Evolutionary conservation across 2,329 filamentous ascomycete species (phyloP).

Genomic region (Ophiocordyceps australis): DNA sequence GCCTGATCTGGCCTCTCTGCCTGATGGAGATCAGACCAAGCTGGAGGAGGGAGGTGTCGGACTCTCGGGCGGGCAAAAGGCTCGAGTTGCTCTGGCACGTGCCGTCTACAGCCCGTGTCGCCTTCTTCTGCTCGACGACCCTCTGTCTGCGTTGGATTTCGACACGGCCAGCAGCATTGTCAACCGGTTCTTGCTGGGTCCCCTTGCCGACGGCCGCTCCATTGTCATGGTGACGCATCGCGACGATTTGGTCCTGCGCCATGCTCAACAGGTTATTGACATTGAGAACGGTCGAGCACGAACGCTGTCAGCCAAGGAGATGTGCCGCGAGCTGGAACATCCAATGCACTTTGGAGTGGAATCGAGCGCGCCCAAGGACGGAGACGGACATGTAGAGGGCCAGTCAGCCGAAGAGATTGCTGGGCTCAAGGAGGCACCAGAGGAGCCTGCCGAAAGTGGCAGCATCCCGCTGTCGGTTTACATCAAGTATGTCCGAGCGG

Average conservation of each 20-base stretch:
- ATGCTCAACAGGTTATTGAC: slow-evolving; percentile 58
- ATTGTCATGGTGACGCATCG: slow-evolving; percentile 67
- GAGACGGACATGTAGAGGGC: slow-evolving; percentile 12
- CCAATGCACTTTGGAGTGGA: slow-evolving; percentile 13
- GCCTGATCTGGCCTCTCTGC: slow-evolving; percentile 36
- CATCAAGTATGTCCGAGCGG: slow-evolving; percentile 71
- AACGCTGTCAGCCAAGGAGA: slow-evolving; percentile 25
- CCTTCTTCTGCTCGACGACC: slow-evolving; percentile 42
- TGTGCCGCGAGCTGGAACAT: slow-evolving; percentile 18
- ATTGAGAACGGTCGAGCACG: slow-evolving; percentile 41
- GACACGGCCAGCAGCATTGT: slow-evolving; percentile 44
- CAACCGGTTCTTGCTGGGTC: slow-evolving; percentile 37
- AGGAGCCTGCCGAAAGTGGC: slow-evolving; percentile 30
- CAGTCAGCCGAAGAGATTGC: slow-evolving; percentile 11
- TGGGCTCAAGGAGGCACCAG: slow-evolving; percentile 10
- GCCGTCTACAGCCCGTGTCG: slow-evolving; percentile 40
- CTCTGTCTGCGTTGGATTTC: slow-evolving; percentile 44
- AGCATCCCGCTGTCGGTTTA: slow-evolving; percentile 62
- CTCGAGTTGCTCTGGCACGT: slow-evolving; percentile 42
- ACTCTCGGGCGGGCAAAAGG: slow-evolving; percentile 44
- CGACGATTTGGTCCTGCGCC: slow-evolving; percentile 56
- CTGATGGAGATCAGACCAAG: slow-evolving; percentile 36
- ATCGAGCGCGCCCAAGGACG: slow-evolving; percentile 4
- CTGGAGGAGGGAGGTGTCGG: slow-evolving; percentile 46
- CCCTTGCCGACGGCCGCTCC: slow-evolving; percentile 43